These are phyloP conservation scores for Colletotrichum acutatum DNA, from an alignment of 2,329 filamentous ascomycete genomes.

Conservation along the genomic window DNA sequence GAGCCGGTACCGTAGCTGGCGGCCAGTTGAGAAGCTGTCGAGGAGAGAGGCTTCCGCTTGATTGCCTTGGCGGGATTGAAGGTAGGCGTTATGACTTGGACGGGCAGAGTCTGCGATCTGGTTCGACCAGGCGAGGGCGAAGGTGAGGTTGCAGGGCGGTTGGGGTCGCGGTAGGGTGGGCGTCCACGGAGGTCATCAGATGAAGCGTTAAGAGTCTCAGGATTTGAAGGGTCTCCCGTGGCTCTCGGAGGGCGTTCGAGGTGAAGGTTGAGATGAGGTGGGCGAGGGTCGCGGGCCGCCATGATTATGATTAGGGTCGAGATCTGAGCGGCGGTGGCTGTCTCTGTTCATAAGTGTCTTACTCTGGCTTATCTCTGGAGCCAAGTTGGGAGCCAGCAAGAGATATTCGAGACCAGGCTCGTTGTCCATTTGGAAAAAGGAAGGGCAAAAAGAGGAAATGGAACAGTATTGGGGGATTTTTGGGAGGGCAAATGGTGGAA, in stretches of 20 bases:
- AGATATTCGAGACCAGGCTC: slow-evolving; percentile 13
- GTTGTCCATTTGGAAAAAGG: slow-evolving; percentile 30
- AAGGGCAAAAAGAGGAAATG: slow-evolving; percentile 34
- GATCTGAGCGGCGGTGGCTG: slow-evolving; percentile 34
- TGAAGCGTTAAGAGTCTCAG: slow-evolving; percentile 38
- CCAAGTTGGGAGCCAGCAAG: slow-evolving; percentile 14
- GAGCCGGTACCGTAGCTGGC: slow-evolving; percentile 61
- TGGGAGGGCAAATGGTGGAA: slow-evolving; percentile 22
- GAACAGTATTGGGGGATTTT: slow-evolving; percentile 18
- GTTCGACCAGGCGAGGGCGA: slow-evolving; percentile 36
- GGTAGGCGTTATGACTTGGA: slow-evolving; percentile 21
- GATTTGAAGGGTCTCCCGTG: slow-evolving; percentile 30
- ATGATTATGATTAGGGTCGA: slow-evolving; percentile 33
- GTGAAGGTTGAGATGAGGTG: slow-evolving; percentile 28
- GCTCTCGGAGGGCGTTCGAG: slow-evolving; percentile 28
- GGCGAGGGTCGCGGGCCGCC: slow-evolving; percentile 32
- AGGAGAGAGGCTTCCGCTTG: slow-evolving; percentile 71
- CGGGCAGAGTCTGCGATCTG: slow-evolving; percentile 36
- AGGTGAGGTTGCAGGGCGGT: slow-evolving; percentile 37
- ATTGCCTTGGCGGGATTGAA: slow-evolving; percentile 46
- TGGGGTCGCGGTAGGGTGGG: slow-evolving; percentile 31
- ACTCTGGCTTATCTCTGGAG: slow-evolving; percentile 32
- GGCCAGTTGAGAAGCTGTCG: slow-evolving; percentile 62
- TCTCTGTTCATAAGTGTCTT: slow-evolving; percentile 19
- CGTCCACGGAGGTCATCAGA: slow-evolving; percentile 29